A percentile compares a stretch with the other conserved stretches of the same genome.
Evolutionary conservation across 495 filamentous ascomycete genomes (phyloP).

Genomic region (Penicillium malachiteum): DNA sequence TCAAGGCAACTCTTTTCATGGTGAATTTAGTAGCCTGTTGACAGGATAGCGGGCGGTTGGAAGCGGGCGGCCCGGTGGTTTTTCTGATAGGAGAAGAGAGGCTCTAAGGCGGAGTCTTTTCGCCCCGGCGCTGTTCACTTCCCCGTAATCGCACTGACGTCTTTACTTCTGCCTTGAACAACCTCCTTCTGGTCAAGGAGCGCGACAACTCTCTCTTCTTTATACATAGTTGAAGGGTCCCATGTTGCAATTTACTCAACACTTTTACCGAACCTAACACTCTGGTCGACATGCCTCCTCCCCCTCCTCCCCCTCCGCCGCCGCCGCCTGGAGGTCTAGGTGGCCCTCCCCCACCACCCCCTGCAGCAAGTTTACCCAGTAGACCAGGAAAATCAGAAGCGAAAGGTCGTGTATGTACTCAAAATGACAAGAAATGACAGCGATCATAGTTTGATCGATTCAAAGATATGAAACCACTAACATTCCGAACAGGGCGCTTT

Average conservation of each 20-base stretch:
- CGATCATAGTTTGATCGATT: neutral
- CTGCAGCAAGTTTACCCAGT: slow-evolving; percentile 47
- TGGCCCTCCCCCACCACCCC: slow-evolving; percentile 64
- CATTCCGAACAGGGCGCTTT: slow-evolving; percentile 68
- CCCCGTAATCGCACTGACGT: slow-evolving; percentile 31
- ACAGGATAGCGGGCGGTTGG: slow-evolving; percentile 1
- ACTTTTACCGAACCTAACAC: slow-evolving; percentile 7
- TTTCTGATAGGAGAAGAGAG: slow-evolving; percentile 21
- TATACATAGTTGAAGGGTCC: slow-evolving; percentile 6
- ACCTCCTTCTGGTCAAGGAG: slow-evolving; percentile 23
- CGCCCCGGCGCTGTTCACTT: slow-evolving; percentile 23
- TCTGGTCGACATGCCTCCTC: slow-evolving; percentile 56
- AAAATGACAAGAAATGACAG: neutral
- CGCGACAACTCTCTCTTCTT: slow-evolving; percentile 6
- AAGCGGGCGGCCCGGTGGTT: slow-evolving; percentile 10
- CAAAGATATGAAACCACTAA: slow-evolving; percentile 22
- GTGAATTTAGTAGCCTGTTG: slow-evolving; percentile 7
- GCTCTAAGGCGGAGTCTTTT: slow-evolving; percentile 28
- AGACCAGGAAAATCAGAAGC: slow-evolving; percentile 47
- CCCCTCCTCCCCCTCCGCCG: slow-evolving; percentile 70
- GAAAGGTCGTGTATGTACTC: slow-evolving; percentile 55
- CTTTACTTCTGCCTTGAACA: slow-evolving; percentile 28
- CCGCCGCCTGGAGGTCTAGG: slow-evolving; percentile 61
- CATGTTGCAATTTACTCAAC: slow-evolving; percentile 5
- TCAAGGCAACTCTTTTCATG: slow-evolving; percentile 39